Evolutionary conservation across 305 asterid genomes (phyloP).

Genomic region (Petunia hybrid): DNA sequence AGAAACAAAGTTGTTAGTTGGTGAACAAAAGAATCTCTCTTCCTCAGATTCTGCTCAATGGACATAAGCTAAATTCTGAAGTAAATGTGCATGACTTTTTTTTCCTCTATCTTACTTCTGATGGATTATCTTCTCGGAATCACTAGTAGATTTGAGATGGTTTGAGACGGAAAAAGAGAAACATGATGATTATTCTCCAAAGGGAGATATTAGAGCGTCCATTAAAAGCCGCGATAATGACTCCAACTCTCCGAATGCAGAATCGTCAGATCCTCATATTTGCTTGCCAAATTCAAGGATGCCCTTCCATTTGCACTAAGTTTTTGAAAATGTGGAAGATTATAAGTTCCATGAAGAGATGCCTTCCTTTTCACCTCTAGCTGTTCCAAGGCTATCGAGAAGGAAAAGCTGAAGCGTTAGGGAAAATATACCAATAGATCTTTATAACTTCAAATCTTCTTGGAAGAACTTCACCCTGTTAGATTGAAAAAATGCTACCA

Average conservation of each 20-base stretch:
- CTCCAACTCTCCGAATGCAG: constrained; percentile 29
- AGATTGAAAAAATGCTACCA: constrained; percentile 57
- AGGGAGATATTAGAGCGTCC: constrained; percentile 45
- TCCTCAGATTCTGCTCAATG: constrained; percentile 51
- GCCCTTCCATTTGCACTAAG: constrained; percentile 46
- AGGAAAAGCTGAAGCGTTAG: constrained; percentile 46
- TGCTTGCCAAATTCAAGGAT: constrained; percentile 30
- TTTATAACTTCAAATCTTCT: constrained; percentile 38
- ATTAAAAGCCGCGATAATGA: constrained; percentile 26
- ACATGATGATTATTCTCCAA: constrained; percentile 38
- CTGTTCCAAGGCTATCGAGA: constrained; percentile 43
- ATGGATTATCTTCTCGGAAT: not conserved
- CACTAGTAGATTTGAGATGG: constrained; percentile 44
- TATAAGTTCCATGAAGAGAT: constrained; percentile 36
- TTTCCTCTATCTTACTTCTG: not conserved
- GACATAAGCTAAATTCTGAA: not conserved
- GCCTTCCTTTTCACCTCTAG: constrained; percentile 53
- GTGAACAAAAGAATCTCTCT: constrained; percentile 36
- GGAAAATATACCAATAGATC: constrained; percentile 38
- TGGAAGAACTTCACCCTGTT: constrained; percentile 62
- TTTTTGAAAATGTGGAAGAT: constrained; percentile 50
- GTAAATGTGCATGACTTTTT: not conserved
- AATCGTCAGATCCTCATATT: constrained; percentile 19
- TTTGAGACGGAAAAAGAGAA: constrained; percentile 41
- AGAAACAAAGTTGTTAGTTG: constrained; percentile 25